These are phyloP conservation scores for Fusarium brachygibbosum DNA, from an alignment of 2,329 filamentous ascomycete genomes.

Conservation along the genomic window DNA sequence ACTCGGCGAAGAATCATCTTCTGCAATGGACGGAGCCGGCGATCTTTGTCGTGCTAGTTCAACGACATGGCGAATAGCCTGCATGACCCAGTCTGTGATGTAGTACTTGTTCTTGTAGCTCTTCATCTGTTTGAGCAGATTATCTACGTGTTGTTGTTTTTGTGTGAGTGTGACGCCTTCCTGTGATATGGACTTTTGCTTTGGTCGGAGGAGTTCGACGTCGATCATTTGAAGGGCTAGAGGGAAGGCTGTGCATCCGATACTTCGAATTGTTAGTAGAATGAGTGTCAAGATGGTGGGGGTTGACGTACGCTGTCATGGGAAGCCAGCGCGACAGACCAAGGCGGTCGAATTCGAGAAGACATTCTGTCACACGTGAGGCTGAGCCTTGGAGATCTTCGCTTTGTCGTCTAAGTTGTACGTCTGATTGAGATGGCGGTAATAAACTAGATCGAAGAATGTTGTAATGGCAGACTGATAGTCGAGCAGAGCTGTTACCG, in stretches of 20 bases:
- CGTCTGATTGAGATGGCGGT: constrained; percentile 12
- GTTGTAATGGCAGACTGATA: constrained; percentile 44
- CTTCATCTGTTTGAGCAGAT: constrained; percentile 44
- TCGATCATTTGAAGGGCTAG: constrained; percentile 45
- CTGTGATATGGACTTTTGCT: background rate
- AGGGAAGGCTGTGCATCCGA: constrained; percentile 44
- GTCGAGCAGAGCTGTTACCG: constrained; percentile 29
- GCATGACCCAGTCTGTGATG: constrained; percentile 46
- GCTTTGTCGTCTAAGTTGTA: constrained; percentile 32
- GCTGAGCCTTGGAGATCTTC: constrained; percentile 45
- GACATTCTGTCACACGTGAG: constrained; percentile 41
- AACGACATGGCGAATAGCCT: constrained; percentile 41
- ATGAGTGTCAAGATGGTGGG: rapidly evolving
- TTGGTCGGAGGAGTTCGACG: constrained; percentile 38
- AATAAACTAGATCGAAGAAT: constrained; percentile 40
- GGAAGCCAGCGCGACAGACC: constrained; percentile 42
- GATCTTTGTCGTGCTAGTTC: constrained; percentile 33
- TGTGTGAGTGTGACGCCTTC: background rate
- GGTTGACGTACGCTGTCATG: constrained; percentile 43
- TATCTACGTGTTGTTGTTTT: constrained; percentile 43
- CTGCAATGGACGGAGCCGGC: background rate
- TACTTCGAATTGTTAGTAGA: constrained; percentile 1
- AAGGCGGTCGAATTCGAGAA: constrained; percentile 37
- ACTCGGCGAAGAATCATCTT: background rate
- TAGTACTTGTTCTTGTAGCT: constrained; percentile 42